A percentile compares a stretch with the other conserved stretches of the same genome.
Conservation (phyloP, 2,329 filamentous ascomycete genomes). For the Neofusicoccum laricinum region DNA sequence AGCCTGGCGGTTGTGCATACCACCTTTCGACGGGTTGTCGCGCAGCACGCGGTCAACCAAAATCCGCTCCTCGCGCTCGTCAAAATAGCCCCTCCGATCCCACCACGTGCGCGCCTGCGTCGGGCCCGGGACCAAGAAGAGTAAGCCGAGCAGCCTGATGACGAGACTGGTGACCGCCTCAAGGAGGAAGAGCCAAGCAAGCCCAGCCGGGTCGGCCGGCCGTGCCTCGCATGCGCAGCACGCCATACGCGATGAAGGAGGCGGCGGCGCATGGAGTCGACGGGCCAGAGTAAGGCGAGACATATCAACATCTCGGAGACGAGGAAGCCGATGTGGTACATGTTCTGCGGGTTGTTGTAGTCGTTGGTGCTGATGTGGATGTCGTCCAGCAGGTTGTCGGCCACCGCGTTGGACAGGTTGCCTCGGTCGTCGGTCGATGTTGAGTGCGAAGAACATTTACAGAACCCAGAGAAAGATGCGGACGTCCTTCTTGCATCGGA, state of each 20-base stretch:
- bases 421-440: conserved; percentile 51
- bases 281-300: conserved; percentile 67
- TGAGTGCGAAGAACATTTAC: conserved; percentile 53
- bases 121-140: conserved; percentile 49
- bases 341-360: conserved; percentile 40
- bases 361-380: conserved; percentile 35
- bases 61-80: conserved; percentile 65
- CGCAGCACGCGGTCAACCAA: conserved; percentile 63
- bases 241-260: conserved; percentile 52
- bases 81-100: conserved; percentile 64
- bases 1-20: conserved; percentile 60
- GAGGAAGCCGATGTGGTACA: conserved; percentile 79
- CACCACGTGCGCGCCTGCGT: conserved; percentile 63
- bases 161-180: conserved; percentile 56
- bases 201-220: conserved; percentile 57
- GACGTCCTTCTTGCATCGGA: conserved; percentile 55
- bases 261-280: conserved; percentile 50
- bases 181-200: conserved; percentile 63
- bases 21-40: conserved; percentile 57
- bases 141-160: conserved; percentile 51
- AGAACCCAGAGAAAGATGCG: conserved; percentile 52
- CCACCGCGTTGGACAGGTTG: conserved; percentile 41
- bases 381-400: conserved; percentile 33
- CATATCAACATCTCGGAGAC: conserved; percentile 57
- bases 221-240: conserved; percentile 60